phyloP scores from a whole-genome alignment of 805 yeast genomes.

The Saturnispora bothae region DNA sequence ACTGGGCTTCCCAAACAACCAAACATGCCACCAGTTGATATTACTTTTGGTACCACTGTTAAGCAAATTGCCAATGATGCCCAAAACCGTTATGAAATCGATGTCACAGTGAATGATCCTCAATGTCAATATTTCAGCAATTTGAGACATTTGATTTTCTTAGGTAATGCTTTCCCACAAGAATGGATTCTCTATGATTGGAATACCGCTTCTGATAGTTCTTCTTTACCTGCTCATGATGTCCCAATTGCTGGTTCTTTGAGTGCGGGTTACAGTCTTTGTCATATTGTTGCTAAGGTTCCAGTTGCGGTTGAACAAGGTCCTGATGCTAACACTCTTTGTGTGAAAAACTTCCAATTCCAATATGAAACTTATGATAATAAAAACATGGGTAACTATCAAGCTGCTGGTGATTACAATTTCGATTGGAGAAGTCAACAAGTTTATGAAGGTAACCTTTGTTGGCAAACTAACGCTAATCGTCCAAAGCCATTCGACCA shows the following conservation, averaged over 20 bases:
- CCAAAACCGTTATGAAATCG: not conserved
- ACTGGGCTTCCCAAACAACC: not conserved
- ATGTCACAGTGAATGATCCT: not conserved
- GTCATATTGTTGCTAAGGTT: not conserved
- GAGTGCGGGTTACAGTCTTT: not conserved
- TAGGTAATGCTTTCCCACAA: not conserved
- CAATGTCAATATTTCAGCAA: slow-evolving; percentile 1
- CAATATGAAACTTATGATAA: not conserved
- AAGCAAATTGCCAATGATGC: not conserved
- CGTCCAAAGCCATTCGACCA: not conserved
- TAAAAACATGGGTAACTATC: not conserved
- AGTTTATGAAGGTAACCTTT: not conserved
- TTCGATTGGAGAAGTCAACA: not conserved
- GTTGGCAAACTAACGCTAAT: not conserved
- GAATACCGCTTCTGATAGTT: too few relatives aligned
- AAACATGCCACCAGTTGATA: not conserved
- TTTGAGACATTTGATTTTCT: not conserved
- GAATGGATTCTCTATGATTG: too few relatives aligned
- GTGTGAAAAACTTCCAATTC: not conserved
- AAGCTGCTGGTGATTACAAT: not conserved
- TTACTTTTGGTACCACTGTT: not conserved
- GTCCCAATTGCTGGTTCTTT: too few relatives aligned
- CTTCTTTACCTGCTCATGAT: too few relatives aligned
- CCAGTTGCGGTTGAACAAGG: not conserved
- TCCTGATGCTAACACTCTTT: not conserved